Evolutionary conservation across 768 basidiomycete genomes (phyloP).

Genomic region (Mycena alexandri): DNA sequence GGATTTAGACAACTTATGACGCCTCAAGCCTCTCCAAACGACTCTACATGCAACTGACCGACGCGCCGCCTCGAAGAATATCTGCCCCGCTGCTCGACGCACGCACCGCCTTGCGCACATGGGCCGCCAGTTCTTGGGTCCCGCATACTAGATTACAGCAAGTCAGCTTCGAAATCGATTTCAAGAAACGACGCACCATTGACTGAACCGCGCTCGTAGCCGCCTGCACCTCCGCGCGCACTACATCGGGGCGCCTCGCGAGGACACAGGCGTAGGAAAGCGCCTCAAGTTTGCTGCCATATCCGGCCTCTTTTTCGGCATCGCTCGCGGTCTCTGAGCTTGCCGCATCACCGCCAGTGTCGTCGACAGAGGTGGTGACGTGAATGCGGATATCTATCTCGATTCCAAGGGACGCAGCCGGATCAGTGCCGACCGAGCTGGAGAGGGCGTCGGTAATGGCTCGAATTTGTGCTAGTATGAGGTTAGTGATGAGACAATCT

Average conservation of each 20-base stretch:
- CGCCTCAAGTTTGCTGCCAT: too few species aligned
- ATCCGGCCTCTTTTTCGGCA: slow-evolving; percentile 16
- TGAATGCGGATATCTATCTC: slow-evolving; percentile 38
- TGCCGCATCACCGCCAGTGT: slow-evolving; percentile 26
- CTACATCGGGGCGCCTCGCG: slow-evolving; percentile 58
- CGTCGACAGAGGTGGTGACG: slow-evolving; percentile 33
- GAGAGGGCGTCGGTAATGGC: slow-evolving; percentile 48
- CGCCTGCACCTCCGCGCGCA: slow-evolving; percentile 51
- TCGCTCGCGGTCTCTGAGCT: slow-evolving; percentile 13
- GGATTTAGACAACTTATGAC: too few species aligned
- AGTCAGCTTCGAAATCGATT: background rate
- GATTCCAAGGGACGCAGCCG: background rate
- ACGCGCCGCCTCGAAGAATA: slow-evolving; percentile 58
- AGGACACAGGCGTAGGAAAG: slow-evolving; percentile 28
- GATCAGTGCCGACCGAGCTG: slow-evolving; percentile 21
- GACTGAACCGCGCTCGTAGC: slow-evolving; percentile 58
- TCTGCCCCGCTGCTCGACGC: slow-evolving; percentile 51
- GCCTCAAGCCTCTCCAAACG: slow-evolving; percentile 49
- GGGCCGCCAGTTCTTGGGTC: slow-evolving; percentile 50
- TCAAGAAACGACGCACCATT: slow-evolving; percentile 53
- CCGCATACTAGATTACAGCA: slow-evolving; percentile 60
- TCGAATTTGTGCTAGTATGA: slow-evolving; percentile 40
- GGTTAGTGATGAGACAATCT: slow-evolving; percentile 19
- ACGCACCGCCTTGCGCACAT: slow-evolving; percentile 53
- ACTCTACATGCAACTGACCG: slow-evolving; percentile 60